These are phyloP conservation scores for Meredithiella fracta DNA, from an alignment of 2,329 filamentous ascomycete genomes.

Conservation along the genomic window DNA sequence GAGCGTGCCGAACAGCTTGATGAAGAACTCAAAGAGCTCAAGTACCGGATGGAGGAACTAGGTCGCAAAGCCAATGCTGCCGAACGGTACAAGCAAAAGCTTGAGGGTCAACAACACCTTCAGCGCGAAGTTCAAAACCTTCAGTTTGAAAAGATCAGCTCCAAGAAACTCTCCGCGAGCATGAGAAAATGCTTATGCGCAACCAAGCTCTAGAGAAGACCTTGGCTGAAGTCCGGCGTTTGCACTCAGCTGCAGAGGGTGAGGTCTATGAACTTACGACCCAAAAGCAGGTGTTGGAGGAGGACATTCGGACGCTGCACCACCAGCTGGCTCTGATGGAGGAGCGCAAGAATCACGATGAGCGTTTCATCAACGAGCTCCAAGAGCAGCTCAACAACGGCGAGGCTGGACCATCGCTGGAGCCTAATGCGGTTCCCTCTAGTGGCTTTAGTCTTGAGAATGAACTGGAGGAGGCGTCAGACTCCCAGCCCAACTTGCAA, in stretches of 20 bases:
- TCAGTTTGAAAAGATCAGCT: slow-evolving; percentile 38
- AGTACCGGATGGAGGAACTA: slow-evolving; percentile 40
- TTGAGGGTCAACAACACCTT: slow-evolving; percentile 37
- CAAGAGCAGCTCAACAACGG: slow-evolving; percentile 36
- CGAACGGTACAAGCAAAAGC: slow-evolving; percentile 46
- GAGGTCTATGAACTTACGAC: slow-evolving; percentile 20
- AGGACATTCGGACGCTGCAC: slow-evolving; percentile 28
- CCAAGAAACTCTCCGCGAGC: slow-evolving; percentile 28
- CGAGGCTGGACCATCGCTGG: slow-evolving; percentile 17
- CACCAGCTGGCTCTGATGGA: slow-evolving; percentile 32
- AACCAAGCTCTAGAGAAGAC: slow-evolving; percentile 23
- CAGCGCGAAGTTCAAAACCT: slow-evolving; percentile 40
- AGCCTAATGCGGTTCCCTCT: slow-evolving; percentile 1
- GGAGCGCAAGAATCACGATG: slow-evolving; percentile 32
- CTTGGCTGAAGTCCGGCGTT: slow-evolving; percentile 21
- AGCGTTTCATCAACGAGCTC: slow-evolving; percentile 39
- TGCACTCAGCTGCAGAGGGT: slow-evolving; percentile 13
- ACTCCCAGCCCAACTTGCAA: slow-evolving; percentile 24
- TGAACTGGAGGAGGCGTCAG: slow-evolving; percentile 27
- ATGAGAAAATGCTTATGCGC: slow-evolving; percentile 23
- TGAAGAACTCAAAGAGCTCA: slow-evolving; percentile 44
- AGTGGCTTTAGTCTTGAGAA: slow-evolving; percentile 36
- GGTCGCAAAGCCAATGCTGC: slow-evolving; percentile 47
- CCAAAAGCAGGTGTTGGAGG: slow-evolving; percentile 30
- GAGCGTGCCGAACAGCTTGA: slow-evolving; percentile 35